phyloP scores from a whole-genome alignment of 1,284 basidiomycete species.

The Ustilago loliicola region DNA sequence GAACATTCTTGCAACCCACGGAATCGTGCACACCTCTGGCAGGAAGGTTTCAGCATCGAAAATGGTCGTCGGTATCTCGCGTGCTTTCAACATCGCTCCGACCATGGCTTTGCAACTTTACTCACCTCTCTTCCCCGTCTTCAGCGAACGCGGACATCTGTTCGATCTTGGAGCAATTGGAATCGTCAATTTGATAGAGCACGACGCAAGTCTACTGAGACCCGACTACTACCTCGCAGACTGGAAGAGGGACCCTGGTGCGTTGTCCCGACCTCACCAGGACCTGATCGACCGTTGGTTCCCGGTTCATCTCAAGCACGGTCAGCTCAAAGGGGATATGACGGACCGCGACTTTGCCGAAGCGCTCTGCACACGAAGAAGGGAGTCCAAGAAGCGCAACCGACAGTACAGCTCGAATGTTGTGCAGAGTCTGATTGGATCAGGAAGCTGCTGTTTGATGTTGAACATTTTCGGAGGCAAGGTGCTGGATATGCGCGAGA shows the following conservation, averaged over 20 bases:
- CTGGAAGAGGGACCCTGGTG: conserved; percentile 24
- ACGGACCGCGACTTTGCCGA: conserved; percentile 38
- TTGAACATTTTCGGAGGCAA: conserved; percentile 45
- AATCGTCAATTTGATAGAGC: conserved; percentile 42
- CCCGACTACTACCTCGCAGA: conserved; percentile 41
- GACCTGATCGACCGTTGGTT: conserved; percentile 52
- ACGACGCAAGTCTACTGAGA: conserved; percentile 43
- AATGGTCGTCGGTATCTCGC: conserved; percentile 35
- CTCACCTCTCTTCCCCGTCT: conserved; percentile 42
- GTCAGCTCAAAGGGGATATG: conserved; percentile 26
- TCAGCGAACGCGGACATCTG: conserved; percentile 27
- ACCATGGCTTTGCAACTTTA: conserved; percentile 55
- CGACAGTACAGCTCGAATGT: conserved; percentile 39
- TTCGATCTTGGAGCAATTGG: conserved; percentile 37
- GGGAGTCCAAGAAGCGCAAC: conserved; percentile 31
- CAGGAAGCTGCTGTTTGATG: conserved; percentile 50
- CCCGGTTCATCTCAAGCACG: conserved; percentile 37
- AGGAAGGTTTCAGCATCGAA: conserved; percentile 35
- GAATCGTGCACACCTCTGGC: conserved; percentile 34
- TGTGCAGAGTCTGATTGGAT: conserved; percentile 38
- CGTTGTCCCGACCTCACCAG: conserved; percentile 44
- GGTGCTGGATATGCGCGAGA: conserved; percentile 39
- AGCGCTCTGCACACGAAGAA: conserved; percentile 30
- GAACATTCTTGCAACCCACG: conserved; percentile 43
- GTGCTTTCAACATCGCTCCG: conserved; percentile 47